Conservation (phyloP, 495 filamentous ascomycete species). For the Aspergillus carlsbadensis region DNA sequence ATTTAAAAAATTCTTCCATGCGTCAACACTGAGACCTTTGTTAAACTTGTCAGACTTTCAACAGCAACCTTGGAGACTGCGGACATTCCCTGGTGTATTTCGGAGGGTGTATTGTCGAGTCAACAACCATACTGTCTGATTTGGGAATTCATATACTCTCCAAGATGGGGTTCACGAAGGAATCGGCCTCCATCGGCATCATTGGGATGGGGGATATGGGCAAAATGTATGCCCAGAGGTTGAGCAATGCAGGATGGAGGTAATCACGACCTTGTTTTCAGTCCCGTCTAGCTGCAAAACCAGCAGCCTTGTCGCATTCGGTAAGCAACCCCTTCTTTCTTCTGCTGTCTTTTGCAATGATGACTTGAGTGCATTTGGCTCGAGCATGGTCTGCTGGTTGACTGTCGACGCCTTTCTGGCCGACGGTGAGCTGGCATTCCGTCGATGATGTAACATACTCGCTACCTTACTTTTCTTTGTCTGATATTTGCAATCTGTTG, state of each 20-base stretch:
- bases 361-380: slow-evolving; percentile 99
- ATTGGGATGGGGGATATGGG: slow-evolving; percentile 99
- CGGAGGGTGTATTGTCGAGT: not conserved
- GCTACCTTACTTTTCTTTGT: slow-evolving; percentile 91
- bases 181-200: slow-evolving; percentile 76
- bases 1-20: slow-evolving; percentile 37
- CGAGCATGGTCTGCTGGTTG: slow-evolving; percentile 69
- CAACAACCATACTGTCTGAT: not conserved
- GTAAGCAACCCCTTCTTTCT: slow-evolving; percentile 14
- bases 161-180: slow-evolving; percentile 51
- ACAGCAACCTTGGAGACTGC: slow-evolving; percentile 1
- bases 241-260: slow-evolving; percentile 94
- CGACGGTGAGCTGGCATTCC: slow-evolving; percentile 35
- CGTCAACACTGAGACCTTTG: not conserved
- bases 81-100: not conserved
- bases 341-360: slow-evolving; percentile 57
- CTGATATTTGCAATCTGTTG: slow-evolving; percentile 53
- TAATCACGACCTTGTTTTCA: slow-evolving; percentile 44
- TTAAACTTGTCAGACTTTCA: not conserved
- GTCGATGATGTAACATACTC: slow-evolving; percentile 96
- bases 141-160: slow-evolving; percentile 7
- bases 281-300: not conserved
- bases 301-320: not conserved
- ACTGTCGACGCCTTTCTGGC: slow-evolving; percentile 52
- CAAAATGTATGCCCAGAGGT: slow-evolving; percentile 92